Evolutionary conservation across 371 early-diverging fungal species (phyloP).

Genomic region (Nosema muscidifuracis): DNA sequence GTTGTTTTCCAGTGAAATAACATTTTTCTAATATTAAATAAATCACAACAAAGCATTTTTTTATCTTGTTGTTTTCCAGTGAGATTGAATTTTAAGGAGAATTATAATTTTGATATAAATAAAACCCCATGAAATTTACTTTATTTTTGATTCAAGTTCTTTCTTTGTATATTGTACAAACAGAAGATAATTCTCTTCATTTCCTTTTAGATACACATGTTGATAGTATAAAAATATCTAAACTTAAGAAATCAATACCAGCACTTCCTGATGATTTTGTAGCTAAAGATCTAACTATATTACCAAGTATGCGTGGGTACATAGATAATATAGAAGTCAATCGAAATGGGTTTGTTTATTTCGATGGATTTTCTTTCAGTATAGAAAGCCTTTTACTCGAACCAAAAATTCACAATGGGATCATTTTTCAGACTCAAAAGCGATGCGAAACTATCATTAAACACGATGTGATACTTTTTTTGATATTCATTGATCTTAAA

Average conservation of each 20-base stretch:
- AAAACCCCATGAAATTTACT: too few relatives aligned
- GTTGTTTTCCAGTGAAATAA: too few relatives aligned
- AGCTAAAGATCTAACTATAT: not conserved
- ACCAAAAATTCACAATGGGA: not conserved
- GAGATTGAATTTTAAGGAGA: too few relatives aligned
- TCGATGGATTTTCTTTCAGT: not conserved
- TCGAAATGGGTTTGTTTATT: not conserved
- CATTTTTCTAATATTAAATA: too few relatives aligned
- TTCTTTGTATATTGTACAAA: not conserved
- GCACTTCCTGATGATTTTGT: not conserved
- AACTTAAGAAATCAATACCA: not conserved
- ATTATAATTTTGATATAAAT: too few relatives aligned
- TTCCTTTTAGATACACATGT: not conserved
- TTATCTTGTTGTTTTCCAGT: too few relatives aligned
- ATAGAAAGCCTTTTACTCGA: not conserved
- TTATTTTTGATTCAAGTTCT: too few relatives aligned
- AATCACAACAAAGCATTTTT: too few relatives aligned
- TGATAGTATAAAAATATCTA: not conserved
- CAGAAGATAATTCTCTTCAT: not conserved
- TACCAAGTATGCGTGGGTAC: not conserved
- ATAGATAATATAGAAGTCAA: not conserved
- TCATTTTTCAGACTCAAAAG: conserved; percentile 5
- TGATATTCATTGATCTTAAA: not conserved
- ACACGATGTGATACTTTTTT: not conserved
- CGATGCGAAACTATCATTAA: not conserved